Evolutionary conservation across 768 basidiomycete species (phyloP).

Genomic region (Leccinum variicolor): DNA sequence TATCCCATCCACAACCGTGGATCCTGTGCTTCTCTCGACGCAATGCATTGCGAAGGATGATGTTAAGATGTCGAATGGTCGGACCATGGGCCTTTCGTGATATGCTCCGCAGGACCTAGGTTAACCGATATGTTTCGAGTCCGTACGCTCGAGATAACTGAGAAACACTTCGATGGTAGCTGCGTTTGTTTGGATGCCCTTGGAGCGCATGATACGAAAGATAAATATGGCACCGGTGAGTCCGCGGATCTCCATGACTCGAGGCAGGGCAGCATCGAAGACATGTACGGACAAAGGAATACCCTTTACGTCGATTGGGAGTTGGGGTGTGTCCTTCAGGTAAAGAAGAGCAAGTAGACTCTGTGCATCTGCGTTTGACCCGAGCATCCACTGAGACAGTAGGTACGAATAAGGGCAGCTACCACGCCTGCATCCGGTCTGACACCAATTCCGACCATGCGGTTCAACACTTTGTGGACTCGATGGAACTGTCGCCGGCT

Average conservation of each 20-base stretch:
- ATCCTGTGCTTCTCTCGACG: slow-evolving; percentile 48
- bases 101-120: slow-evolving; percentile 45
- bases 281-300: slow-evolving; percentile 40
- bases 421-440: slow-evolving; percentile 44
- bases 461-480: slow-evolving; percentile 44
- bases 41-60: slow-evolving; percentile 49
- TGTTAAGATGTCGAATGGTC: slow-evolving; percentile 56
- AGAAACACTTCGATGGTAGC: slow-evolving; percentile 56
- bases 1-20: slow-evolving; percentile 47
- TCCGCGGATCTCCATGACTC: slow-evolving; percentile 47
- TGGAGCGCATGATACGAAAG: slow-evolving; percentile 53
- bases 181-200: slow-evolving; percentile 48
- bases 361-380: slow-evolving; percentile 23
- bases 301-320: slow-evolving; percentile 28
- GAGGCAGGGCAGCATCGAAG: slow-evolving; percentile 60
- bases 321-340: slow-evolving; percentile 14
- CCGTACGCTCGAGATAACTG: slow-evolving; percentile 43
- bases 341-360: slow-evolving; percentile 19
- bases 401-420: slow-evolving; percentile 56
- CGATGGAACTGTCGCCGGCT: slow-evolving; percentile 40
- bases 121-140: slow-evolving; percentile 45
- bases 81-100: slow-evolving; percentile 41
- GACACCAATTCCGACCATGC: slow-evolving; percentile 43
- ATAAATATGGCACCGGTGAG: slow-evolving; percentile 45
- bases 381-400: slow-evolving; percentile 48